Percentiles rank a stretch among this genome's conserved stretches.
Evolutionary conservation across 176 grass and related monocot genomes (phyloP).

Genomic region (Oryza brachyantha): DNA sequence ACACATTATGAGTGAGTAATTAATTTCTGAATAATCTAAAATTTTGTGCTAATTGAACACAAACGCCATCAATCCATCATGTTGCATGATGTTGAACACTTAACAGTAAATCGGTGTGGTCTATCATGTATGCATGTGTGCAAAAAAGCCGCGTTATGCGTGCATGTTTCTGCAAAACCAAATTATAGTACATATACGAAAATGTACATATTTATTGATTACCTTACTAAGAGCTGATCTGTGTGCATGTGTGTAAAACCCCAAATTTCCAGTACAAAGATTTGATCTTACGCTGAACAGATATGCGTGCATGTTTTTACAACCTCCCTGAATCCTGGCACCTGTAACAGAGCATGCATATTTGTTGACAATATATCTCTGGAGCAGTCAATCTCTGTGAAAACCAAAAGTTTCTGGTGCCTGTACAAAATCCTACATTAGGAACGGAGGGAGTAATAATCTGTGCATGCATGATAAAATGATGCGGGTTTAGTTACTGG

Average conservation of each 20-base stretch:
- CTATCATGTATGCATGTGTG: no score
- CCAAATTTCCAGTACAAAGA: neutral
- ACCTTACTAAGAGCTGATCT: neutral
- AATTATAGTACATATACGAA: neutral
- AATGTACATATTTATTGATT: neutral
- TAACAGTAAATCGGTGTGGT: no score
- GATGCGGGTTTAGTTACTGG: neutral
- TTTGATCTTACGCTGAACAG: neutral
- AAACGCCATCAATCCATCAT: neutral
- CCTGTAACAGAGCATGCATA: neutral
- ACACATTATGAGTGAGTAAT: neutral
- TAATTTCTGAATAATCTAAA: neutral
- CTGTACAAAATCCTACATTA: neutral
- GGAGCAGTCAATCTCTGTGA: neutral
- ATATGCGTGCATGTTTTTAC: neutral
- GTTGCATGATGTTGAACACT: neutral
- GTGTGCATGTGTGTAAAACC: neutral
- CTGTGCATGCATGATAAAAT: neutral
- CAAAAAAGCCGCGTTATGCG: no score
- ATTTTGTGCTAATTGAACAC: neutral
- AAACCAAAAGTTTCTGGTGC: neutral
- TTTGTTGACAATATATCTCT: neutral
- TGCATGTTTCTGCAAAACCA: neutral
- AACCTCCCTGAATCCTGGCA: no score
- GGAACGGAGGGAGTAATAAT: neutral